These are phyloP conservation scores for Fusarium pseudograminearum DNA, from an alignment of 2,329 filamentous ascomycete species.

Conservation along the genomic window DNA sequence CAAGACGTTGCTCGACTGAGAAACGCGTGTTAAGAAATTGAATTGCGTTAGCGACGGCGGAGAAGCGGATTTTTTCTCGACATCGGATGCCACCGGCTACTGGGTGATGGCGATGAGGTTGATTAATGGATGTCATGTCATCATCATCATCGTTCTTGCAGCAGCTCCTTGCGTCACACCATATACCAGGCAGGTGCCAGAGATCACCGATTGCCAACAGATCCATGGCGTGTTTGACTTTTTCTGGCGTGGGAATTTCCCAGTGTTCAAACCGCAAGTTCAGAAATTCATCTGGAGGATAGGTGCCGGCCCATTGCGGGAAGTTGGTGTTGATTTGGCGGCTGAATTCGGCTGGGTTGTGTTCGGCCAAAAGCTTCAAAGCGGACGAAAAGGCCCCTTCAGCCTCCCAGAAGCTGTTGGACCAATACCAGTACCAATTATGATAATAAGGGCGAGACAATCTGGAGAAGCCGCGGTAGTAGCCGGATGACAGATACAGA, in stretches of 20 bases:
- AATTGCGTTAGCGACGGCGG: conserved; percentile 21
- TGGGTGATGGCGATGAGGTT: too few relatives aligned
- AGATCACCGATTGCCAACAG: background rate
- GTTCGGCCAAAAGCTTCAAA: background rate
- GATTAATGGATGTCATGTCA: too few relatives aligned
- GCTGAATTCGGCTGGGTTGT: background rate
- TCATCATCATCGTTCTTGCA: too few relatives aligned
- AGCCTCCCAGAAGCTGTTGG: background rate
- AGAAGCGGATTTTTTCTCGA: conserved; percentile 25
- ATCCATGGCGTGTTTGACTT: background rate
- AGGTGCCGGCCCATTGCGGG: fast-evolving
- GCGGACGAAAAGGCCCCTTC: background rate
- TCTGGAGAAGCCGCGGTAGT: background rate
- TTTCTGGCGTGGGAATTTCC: background rate
- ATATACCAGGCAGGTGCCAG: background rate
- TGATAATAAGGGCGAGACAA: background rate
- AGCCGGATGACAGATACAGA: background rate
- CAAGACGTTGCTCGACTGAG: background rate
- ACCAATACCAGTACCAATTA: too few relatives aligned
- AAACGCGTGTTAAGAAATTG: conserved; percentile 9
- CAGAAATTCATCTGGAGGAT: background rate
- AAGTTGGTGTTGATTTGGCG: fast-evolving
- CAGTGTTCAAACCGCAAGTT: background rate
- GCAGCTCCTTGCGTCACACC: background rate
- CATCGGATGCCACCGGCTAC: background rate